Conservation (phyloP, 768 basidiomycete genomes). For the Tulasnella sp. region DNA sequence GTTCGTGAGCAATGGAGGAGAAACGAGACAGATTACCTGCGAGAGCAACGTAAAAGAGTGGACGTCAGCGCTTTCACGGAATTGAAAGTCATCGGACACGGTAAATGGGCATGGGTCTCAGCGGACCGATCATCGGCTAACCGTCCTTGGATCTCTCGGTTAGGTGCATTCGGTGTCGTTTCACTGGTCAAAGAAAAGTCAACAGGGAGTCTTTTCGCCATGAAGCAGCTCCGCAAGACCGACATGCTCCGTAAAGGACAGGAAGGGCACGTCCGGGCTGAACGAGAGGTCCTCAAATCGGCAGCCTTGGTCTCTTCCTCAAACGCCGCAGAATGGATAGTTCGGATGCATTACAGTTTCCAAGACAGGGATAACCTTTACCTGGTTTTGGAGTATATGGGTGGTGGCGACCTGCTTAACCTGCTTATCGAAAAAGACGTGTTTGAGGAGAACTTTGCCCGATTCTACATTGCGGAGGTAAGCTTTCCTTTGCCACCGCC, state of each 20-base stretch:
- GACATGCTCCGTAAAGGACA: constrained; percentile 96
- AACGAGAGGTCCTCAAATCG: constrained; percentile 86
- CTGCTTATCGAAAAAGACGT: constrained; percentile 86
- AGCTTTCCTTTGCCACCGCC: constrained; percentile 8
- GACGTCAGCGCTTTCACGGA: constrained; percentile 76
- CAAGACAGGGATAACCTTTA: constrained; percentile 94
- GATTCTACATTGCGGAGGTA: constrained; percentile 93
- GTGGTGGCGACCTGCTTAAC: constrained; percentile 92
- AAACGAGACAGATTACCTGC: constrained; percentile 84
- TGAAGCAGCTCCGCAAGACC: constrained; percentile 91
- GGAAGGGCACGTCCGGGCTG: constrained; percentile 93
- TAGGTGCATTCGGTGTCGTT: constrained; percentile 94
- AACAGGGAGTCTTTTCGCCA: constrained; percentile 75
- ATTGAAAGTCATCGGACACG: constrained; percentile 91
- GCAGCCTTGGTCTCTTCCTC: constrained; percentile 71
- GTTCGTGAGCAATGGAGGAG: constrained; percentile 66
- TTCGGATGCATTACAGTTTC: constrained; percentile 84
- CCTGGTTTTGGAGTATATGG: constrained; percentile 92
- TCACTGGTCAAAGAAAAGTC: constrained; percentile 77
- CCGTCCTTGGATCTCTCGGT: constrained; percentile 19
- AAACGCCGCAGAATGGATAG: constrained; percentile 82
- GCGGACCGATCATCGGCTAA: not conserved
- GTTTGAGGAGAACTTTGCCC: constrained; percentile 81
- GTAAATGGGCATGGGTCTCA: constrained; percentile 30
- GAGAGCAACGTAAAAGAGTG: constrained; percentile 72